These are phyloP conservation scores for Angophora floribunda DNA, from an alignment of 345 rosid species.

Conservation along the genomic window DNA sequence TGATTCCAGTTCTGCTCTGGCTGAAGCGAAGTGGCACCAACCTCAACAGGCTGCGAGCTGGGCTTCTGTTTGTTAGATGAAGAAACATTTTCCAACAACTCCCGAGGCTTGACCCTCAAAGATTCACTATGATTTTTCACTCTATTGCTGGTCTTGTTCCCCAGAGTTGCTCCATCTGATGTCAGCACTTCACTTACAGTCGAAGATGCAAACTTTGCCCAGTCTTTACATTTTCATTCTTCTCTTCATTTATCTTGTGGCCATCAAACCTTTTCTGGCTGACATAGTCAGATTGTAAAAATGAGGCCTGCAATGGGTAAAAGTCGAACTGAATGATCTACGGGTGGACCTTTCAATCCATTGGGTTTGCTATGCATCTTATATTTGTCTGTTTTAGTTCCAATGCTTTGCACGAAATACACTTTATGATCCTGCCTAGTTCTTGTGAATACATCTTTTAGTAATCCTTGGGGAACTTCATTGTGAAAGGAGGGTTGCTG, in stretches of 20 bases:
- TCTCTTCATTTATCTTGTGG: no score
- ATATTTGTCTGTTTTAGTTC: slow-evolving; percentile 15
- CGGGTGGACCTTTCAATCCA: slow-evolving; percentile 21
- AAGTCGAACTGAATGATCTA: slow-evolving; percentile 12
- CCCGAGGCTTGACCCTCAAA: no score
- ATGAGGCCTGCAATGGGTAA: slow-evolving; percentile 22
- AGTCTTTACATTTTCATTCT: no score
- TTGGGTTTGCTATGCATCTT: slow-evolving; percentile 20
- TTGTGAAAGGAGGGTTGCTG: neutral
- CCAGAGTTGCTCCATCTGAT: no score
- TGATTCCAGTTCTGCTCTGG: slow-evolving; percentile 11
- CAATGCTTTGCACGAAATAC: slow-evolving; percentile 11
- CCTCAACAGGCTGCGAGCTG: slow-evolving; percentile 26
- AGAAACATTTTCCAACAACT: slow-evolving; percentile 25
- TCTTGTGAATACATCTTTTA: slow-evolving; percentile 20
- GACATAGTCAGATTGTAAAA: no score
- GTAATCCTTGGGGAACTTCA: slow-evolving; percentile 51
- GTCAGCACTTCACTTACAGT: no score
- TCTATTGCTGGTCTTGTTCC: no score
- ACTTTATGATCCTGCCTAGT: slow-evolving; percentile 21
- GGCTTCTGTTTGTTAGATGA: slow-evolving; percentile 44
- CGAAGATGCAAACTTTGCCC: no score
- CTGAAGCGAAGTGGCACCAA: slow-evolving; percentile 16
- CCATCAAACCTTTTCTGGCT: no score
- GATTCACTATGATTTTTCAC: no score